Evolutionary conservation across 805 yeast species (phyloP).

Genomic region (Wickerhamomyces tratensis): DNA sequence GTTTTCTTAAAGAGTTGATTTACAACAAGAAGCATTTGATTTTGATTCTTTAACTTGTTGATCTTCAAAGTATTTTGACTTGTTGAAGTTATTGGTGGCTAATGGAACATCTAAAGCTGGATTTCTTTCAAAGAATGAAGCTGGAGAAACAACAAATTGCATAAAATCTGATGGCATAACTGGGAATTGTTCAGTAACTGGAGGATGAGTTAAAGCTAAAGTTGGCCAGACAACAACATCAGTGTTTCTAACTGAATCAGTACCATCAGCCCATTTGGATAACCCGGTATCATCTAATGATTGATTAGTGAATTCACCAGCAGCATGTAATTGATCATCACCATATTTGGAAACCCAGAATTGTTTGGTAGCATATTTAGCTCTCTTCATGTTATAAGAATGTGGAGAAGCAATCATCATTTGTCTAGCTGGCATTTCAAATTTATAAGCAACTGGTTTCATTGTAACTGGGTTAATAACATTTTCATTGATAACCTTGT

Average conservation of each 20-base stretch:
- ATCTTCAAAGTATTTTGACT: slow-evolving; percentile 35
- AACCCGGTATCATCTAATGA: slow-evolving; percentile 63
- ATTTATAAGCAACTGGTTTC: slow-evolving; percentile 70
- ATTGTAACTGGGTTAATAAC: slow-evolving; percentile 59
- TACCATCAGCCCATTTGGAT: slow-evolving; percentile 60
- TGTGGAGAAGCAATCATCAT: slow-evolving; percentile 59
- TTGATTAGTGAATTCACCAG: slow-evolving; percentile 84
- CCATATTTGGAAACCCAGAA: slow-evolving; percentile 74
- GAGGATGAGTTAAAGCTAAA: slow-evolving; percentile 72
- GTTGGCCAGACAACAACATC: slow-evolving; percentile 79
- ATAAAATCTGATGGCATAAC: slow-evolving; percentile 82
- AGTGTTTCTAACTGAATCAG: slow-evolving; percentile 60
- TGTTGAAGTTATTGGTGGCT: slow-evolving; percentile 57
- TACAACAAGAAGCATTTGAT: too few species aligned
- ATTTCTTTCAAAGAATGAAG: slow-evolving; percentile 66
- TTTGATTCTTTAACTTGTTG: too few species aligned
- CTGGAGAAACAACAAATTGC: slow-evolving; percentile 56
- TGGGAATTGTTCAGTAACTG: slow-evolving; percentile 81
- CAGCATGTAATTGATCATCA: slow-evolving; percentile 66
- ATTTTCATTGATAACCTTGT: slow-evolving; percentile 68
- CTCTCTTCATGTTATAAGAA: slow-evolving; percentile 62
- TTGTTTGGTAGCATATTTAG: slow-evolving; percentile 67
- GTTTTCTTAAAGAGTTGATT: too few species aligned
- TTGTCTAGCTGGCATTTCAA: slow-evolving; percentile 66
- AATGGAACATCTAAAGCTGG: slow-evolving; percentile 76